Evolutionary conservation across 1,284 basidiomycete genomes (phyloP), one percentile per base, ranked within the genome.

Genomic region (Gomphus sp.): DNA sequence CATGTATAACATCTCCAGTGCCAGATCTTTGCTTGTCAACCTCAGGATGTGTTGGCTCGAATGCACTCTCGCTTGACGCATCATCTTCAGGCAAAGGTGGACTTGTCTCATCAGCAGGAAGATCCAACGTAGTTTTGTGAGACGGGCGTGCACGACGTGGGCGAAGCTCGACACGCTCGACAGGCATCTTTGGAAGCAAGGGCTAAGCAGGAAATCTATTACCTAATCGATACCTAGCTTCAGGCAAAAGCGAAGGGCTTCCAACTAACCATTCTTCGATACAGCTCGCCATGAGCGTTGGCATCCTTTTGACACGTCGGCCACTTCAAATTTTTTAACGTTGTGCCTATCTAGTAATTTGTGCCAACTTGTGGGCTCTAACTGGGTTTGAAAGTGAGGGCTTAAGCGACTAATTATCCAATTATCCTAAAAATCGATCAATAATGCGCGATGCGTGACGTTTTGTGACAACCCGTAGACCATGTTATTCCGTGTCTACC

Each of bases 161-260:
- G 33, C 79, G 71, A 44, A 80, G n/a, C n/a, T n/a, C n/a, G n/a
- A n/a, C n/a, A n/a, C n/a, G 67, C 55, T 71, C 67, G 33, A 76
- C 72, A 41, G 71, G 58, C 78, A 79, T 79, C 45, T 45, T 37
- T n/a, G 22, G 39, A 3, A 28, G 28, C 28, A 28, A 4, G 28
- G 28, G 4, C 4, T 28, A 4, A 28, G 3, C 4, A 28, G 4
- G 4, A 4, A 2, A 2, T 4, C 28, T 4, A 28, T 4, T 4
- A 28, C 28, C 3, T 28, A 4, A 28, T 4, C 28, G 4, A 4
- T 28, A 2, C 2, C 28, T 28, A 28, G 28, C 28, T 28, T 28
- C 28, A 28, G 28, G 28, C 28, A 28, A 28, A 28, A 28, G 4
- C 28, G 28, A 28, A 28, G 28, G 28, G 4, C 4, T 28, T 28